Conservation (phyloP, 2,329 filamentous ascomycete species). For the Nigrospora oryzae region DNA sequence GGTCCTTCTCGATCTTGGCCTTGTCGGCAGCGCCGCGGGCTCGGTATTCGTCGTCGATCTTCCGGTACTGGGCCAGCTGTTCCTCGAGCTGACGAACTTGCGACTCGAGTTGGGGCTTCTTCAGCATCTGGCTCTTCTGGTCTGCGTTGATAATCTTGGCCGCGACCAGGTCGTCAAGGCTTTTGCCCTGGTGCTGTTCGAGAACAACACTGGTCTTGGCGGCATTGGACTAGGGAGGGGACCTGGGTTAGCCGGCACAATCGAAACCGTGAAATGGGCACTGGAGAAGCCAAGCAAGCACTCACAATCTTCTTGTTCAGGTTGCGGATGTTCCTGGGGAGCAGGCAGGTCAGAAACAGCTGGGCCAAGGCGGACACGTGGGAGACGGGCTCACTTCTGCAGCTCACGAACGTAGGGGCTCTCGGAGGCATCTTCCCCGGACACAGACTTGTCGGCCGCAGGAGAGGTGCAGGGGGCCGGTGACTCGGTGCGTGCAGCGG, state of each 20-base stretch:
- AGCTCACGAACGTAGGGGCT: slow-evolving; percentile 80
- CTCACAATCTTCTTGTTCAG: slow-evolving; percentile 89
- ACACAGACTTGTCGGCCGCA: slow-evolving; percentile 39
- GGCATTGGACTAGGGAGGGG: slow-evolving; percentile 48
- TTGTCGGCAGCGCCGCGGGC: slow-evolving; percentile 49
- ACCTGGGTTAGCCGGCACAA: not conserved
- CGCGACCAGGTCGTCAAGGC: slow-evolving; percentile 64
- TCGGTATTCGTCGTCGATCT: slow-evolving; percentile 66
- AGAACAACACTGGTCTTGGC: slow-evolving; percentile 65
- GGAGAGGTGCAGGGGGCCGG: slow-evolving; percentile 42
- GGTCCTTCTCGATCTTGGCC: slow-evolving; percentile 49
- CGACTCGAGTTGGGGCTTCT: slow-evolving; percentile 64
- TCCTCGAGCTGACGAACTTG: slow-evolving; percentile 65
- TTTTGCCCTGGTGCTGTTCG: slow-evolving; percentile 59
- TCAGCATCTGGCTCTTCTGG: slow-evolving; percentile 68
- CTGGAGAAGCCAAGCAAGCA: slow-evolving; percentile 11
- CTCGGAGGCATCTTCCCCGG: slow-evolving; percentile 52
- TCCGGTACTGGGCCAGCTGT: slow-evolving; percentile 65
- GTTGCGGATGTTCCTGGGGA: slow-evolving; percentile 74
- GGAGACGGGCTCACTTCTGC: slow-evolving; percentile 61
- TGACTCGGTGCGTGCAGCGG: slow-evolving; percentile 42
- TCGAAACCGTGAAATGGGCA: too few species aligned
- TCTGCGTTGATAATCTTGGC: slow-evolving; percentile 70
- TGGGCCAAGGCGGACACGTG: not conserved
- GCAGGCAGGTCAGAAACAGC: slow-evolving; percentile 6